Evolutionary conservation across 805 yeast genomes (phyloP), one percentile per base, ranked within the genome.

Genomic region (Starmerella floricola): DNA sequence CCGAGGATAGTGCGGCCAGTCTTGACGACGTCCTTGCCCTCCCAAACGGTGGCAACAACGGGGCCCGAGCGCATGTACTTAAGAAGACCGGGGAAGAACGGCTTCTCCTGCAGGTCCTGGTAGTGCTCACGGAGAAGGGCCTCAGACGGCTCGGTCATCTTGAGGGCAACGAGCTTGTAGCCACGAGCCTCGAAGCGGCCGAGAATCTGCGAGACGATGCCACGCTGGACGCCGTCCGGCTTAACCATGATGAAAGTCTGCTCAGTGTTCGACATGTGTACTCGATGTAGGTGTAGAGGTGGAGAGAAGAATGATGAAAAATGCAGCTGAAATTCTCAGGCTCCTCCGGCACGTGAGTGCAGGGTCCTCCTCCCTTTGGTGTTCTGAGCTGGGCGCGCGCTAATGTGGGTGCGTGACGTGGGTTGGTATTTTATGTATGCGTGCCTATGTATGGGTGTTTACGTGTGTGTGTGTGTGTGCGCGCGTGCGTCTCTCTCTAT

Each of bases 211-310:
- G 93, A 69, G 71, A 88, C 74, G 65, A 91, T 74, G 52, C 97
- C 97, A 73, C 99, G 85, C 76, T 91, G 97, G 76, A 91, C 97
- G 72, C 97, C 99, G 71, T 91, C 99, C 71, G 99, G 99, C 78
- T 67, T 55, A 56, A 52, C 50, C 57, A 53, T 54, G 49, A 55
- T 55, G 48, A 55, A 55, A 41, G 57, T 50, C 54, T 51, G 54
- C 50, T 55, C 58, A 38, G 48, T 23, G 46, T 31, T 44, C 46
- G 56, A 45, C 57, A 55, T 55, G 42, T 38, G 48, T 17, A 37
- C 16, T 31, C 15, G 35, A 16, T 8, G 6, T 31, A 6, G 30
- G 4, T 13, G 29, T 6, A 33, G 17, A 33, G 36, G 16, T 40
- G 6, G 17, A 27, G 38, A 20, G 17, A 20, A 31, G 18, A 10